Evolutionary conservation across 2,329 filamentous ascomycete genomes (phyloP), one percentile per base, ranked within the genome.

Genomic region (Aspergillus japonicus): DNA sequence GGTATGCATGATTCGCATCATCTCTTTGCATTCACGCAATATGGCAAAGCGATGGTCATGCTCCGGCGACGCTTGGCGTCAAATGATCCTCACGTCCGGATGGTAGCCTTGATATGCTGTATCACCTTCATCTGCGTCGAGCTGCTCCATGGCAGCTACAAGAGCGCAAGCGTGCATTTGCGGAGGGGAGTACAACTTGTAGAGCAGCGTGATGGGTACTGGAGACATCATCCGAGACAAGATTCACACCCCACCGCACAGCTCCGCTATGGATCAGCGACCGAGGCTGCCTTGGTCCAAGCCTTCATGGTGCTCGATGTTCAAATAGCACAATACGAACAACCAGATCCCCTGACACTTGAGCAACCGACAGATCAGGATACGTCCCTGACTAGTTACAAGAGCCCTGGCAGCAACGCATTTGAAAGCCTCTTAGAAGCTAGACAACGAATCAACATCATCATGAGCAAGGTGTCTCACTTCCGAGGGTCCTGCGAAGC

Each of bases 1-100:
- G 49, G 19, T 21, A 6, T 21, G 23, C n/a, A 14, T 26, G 39
- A 56, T 16, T n/a, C 44, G 12, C 48, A 50, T 29, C 52, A 58
- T 33, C 55, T 53, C 5, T 63, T 63, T 44, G 55, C 58, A 3
- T 50, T 63, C n/a, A 49, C 42, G 24, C 61, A 63, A 14, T 53
- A 50, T n/a, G 42, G 19, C 7, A 23, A 56, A 24, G 53, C 58
- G 3, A 47, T 53, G n/a, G 12, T 33, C 10, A n/a, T 50, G 16
- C 49, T 63, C 19, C 48, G 23, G 5, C 49, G 24, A 14, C 61
- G 61, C 1, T 31, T 51, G 11, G 16, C 19, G 7, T 63, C 61
- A 4, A 39, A 61, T 14, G 56, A 63, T 21, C 61, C 61, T 6
- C 33, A 52, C 16, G 44, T 60, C 5, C 49, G 49, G 10, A 29